Percentiles rank a stretch among this genome's conserved stretches.
Evolutionary conservation across 129 eudicot species (phyloP).

Genomic region (sunflower (Helianthus annuus)): HanXRQr2.0-SUNRISE NC_035436.2:192084207-192084706

Average conservation of each 20-base stretch:
- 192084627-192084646: conserved; percentile 89
- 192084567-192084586: neutral
- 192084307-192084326: conserved; percentile 25
- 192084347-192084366: neutral
- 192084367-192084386: neutral
- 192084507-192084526: conserved; percentile 73
- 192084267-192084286: conserved; percentile 89
- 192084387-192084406: no score
- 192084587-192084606: neutral
- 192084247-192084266: conserved; percentile 40
- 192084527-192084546: neutral
- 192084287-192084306: conserved; percentile 83
- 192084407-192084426: no score
- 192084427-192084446: neutral
- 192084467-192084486: conserved; percentile 74
- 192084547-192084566: neutral
- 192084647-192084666: conserved; percentile 90
- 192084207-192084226: neutral
- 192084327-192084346: neutral
- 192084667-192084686: conserved; percentile 41
- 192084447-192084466: conserved; percentile 73
- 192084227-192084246: conserved; percentile 66
- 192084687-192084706: neutral
- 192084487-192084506: conserved; percentile 69
- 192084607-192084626: conserved; percentile 60